Percentiles rank a stretch among this genome's conserved stretches.
Conservation (phyloP, 2,329 filamentous ascomycete species). For the Alternaria panax region DNA sequence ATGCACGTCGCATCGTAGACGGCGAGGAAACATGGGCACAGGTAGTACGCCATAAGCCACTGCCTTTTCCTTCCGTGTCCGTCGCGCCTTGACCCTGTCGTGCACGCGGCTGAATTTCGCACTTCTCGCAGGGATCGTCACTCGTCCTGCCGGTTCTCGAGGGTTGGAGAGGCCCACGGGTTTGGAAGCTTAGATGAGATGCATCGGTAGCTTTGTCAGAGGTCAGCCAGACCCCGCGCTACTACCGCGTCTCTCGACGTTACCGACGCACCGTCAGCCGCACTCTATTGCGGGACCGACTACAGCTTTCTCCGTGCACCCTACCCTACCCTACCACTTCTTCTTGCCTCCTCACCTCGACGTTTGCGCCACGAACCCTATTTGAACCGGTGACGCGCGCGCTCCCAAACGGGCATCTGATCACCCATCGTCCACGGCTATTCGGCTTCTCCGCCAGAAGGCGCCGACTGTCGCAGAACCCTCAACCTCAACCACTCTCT, state of each 20-base stretch:
- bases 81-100: not conserved
- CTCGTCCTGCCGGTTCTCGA: not conserved
- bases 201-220: constrained; percentile 12
- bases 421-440: constrained; percentile 18
- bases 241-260: constrained; percentile 13
- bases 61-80: constrained; percentile 9
- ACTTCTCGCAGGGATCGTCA: constrained; percentile 5
- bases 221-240: constrained; percentile 26
- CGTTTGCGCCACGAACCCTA: constrained; percentile 2
- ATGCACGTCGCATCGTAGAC: constrained; percentile 13
- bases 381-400: constrained; percentile 5
- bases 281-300: constrained; percentile 12
- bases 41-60: constrained; percentile 4
- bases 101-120: not conserved
- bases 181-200: constrained; percentile 1
- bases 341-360: not conserved
- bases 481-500: constrained; percentile 12
- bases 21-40: constrained; percentile 7
- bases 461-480: constrained; percentile 11
- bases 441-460: constrained; percentile 22
- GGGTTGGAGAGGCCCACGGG: not conserved
- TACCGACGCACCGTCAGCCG: constrained; percentile 21
- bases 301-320: constrained; percentile 12
- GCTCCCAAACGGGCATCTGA: constrained; percentile 8
- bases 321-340: constrained; percentile 14